Base-by-base conservation (phyloP, 192 early-diverging fungal species). In the Umbelopsis sp. region DNA sequence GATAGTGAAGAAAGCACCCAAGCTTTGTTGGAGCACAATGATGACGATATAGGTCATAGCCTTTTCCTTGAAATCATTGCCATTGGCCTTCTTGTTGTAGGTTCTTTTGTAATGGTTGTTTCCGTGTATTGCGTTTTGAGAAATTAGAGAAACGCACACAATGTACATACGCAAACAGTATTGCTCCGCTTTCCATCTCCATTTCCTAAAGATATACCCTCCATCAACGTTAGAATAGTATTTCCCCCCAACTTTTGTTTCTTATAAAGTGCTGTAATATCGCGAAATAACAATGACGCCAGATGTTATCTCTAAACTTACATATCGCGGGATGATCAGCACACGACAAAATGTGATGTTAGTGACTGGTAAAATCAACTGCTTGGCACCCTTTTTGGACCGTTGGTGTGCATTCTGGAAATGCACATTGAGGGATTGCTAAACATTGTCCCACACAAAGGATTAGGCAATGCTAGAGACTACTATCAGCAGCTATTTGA, bases 401-500 rank as follows among this genome's bases (percentile, higher is more conserved):
- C 43, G 5, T 21, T 49, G 10, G 4, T 16, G 5, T 16, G 47
- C 47, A 62, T 17, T 26, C 22, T 25, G 22, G 52, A 17, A 17
- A 62, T 62, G 56, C 26, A 62, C 17, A 32, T 62, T 20, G 56
- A 62, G 26, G 31, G 34, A 11, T 62, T 62, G 14, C 25, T 62
- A 20, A 26, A 26, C 26, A 62, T 62, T 26, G 26, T 2, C 8
- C 29, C 56, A 34, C 34, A 11, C 29, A 32, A 62, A 0, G 31
- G 31, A 29, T 29, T 31, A 2, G 26, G 26, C 17, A n/a, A 50
- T 50, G 44, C 59, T n/a, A 22, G 34, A 41, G 17, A 9, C 25
- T 68, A 71, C 54, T 76, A 76, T 26, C 47, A 52, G 29, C 24
- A 38, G 17, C 50, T 26, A 6, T 68, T 76, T 21, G 50, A 68